A percentile compares a stretch with the other conserved stretches of the same genome.
Evolutionary conservation across 2,329 filamentous ascomycete genomes (phyloP).

Genomic region (Nothomitra cinnamomea): DNA sequence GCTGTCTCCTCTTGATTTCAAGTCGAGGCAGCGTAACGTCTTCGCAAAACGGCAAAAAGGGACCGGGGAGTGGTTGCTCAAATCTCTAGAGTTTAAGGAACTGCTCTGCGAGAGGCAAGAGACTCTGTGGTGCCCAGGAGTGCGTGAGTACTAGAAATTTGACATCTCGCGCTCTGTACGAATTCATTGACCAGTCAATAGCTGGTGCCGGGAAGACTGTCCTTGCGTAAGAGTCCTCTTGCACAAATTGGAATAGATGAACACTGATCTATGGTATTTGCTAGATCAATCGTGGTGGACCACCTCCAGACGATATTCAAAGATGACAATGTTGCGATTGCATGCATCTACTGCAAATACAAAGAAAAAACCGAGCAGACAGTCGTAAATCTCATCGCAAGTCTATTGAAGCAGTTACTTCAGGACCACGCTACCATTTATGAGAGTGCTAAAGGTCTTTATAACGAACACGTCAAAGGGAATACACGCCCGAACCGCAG

Average conservation of each 20-base stretch:
- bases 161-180: not conserved
- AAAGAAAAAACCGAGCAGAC: not conserved
- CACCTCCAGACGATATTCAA: not conserved
- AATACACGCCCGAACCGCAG: not conserved
- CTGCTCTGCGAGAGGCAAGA: not conserved
- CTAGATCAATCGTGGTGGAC: not conserved
- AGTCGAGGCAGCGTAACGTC: not conserved
- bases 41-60: not conserved
- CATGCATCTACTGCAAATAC: not conserved
- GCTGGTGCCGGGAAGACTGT: constrained; percentile 1
- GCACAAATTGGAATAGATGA: not conserved
- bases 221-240: not conserved
- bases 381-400: not conserved
- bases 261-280: not conserved
- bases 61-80: constrained; percentile 3
- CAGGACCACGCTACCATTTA: not conserved
- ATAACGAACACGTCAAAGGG: not conserved
- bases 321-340: not conserved
- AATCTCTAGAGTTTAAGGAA: not conserved
- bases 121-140: constrained; percentile 1
- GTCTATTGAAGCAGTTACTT: not conserved
- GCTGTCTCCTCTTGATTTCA: not conserved
- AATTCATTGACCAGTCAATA: not conserved
- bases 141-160: not conserved
- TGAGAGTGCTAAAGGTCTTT: not conserved